Evolutionary conservation across 192 early-diverging fungal species (phyloP), one percentile per base, ranked within the genome.

Genomic region (Gryganskiella cystojenkinii): DNA sequence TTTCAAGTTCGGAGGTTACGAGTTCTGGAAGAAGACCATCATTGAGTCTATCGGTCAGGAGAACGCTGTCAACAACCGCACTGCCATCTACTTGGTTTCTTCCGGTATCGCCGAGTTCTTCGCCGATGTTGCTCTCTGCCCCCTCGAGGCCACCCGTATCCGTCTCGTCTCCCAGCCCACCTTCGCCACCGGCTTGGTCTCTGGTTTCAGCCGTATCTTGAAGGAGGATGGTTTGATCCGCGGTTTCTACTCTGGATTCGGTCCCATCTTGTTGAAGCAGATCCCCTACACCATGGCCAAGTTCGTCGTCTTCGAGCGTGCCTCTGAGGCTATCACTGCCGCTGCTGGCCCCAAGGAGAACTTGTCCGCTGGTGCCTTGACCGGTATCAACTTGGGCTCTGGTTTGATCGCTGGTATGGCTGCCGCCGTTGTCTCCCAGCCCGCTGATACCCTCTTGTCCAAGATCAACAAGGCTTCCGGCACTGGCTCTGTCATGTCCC

Each of bases 221-320:
- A 85, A 84, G 82, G 87, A 91, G 75, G 92, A 93, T 51, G 92
- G 92, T 80, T 76, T 85, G 60, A 61, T 92, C 64, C 81, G 85
- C 58, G 92, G 90, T 66, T 93, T 93, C 86, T 91, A 92, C 86
- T 90, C 90, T 73, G 92, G 92, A 79, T 92, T 93, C 82, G 92
- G 90, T 61, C 92, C 92, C 54, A 90, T 92, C 78, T 85, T 92
- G 66, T 88, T 91, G 76, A 92, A 76, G 87, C 92, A 93, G 81
- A 86, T 93, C 75, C 92, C 92, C 33, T 93, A 93, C 86, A 93
- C 92, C 64, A 91, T 93, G 89, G 89, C 92, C 81, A 93, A 93
- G 86, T 93, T 93, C 81, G 90, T 87, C 80, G 90, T 93, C 55
- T 88, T 86, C 57, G 90, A 88, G 67, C 79, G 71, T 68, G 80